Base-by-base conservation (phyloP, 768 basidiomycete genomes). In the Candolleomyces aberdarensis region DNA sequence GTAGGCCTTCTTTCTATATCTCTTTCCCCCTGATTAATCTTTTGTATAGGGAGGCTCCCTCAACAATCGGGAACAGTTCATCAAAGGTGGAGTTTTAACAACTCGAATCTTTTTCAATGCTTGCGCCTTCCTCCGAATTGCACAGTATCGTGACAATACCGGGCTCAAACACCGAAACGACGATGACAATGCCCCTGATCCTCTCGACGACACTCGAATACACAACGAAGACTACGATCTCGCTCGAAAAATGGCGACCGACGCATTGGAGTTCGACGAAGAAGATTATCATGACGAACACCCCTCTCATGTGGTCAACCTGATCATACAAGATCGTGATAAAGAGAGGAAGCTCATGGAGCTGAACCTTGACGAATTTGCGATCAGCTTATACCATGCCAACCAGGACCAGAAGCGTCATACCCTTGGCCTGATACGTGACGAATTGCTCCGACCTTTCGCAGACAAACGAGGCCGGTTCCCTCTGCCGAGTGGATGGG, bases 151-250 rank as follows among this genome's bases (percentile, higher is more conserved):
- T 19, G 86, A 62, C 31, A 60, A 88, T 57, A 67, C 80, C 60
- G 88, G 85, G 67, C 78, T 81, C 48, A 91, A 91, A 73, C 81
- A 83, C 61, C 85, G 88, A 36, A 85, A 86, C 50, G 83, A 85
- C 58, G 83, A 85, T 43, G 89, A 91, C 49, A 81, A 85, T 58
- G 85, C 84, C 40, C 83, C 88, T 9, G 97, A 99, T 72, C 93
- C 96, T 4, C 80, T 99, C 56, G 97, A 99, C 69, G 87, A 88
- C 69, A 98, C 96, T 41, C 91, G 97, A 19, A 93, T 99, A 57
- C 97, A 99, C 69, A 94, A 94, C 6, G 93, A 96, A 71, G 97
- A 99, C 74, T 99, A 98, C 70, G 96, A 98, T 65, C 82, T 98
- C 43, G 96, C 97, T 3, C 88, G 94, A 40, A 98, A 98, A 79